Percentiles rank a stretch among this genome's conserved stretches.
Conservation (phyloP, 106 monocot genomes). For the Dioscorea alata region DNA sequence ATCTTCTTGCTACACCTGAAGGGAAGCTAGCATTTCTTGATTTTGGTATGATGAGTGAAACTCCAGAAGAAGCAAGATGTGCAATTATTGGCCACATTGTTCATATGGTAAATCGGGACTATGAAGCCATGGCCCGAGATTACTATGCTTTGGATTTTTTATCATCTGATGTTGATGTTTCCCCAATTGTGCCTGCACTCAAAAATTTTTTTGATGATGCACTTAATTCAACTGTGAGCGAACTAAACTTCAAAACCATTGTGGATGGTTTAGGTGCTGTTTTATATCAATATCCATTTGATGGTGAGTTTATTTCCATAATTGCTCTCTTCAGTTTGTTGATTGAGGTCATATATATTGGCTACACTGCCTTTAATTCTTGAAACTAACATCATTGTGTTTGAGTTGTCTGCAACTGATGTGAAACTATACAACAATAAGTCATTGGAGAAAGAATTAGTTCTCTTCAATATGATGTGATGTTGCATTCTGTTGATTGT, state of each 20-base stretch:
- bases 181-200: constrained; percentile 95
- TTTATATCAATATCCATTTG: constrained; percentile 93
- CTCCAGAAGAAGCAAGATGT: constrained; percentile 89
- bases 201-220: constrained; percentile 90
- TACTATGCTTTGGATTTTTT: constrained; percentile 97
- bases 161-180: constrained; percentile 81
- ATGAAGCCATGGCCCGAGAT: constrained; percentile 98
- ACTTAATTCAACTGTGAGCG: constrained; percentile 90
- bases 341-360: too few relatives aligned
- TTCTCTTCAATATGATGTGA: too few relatives aligned
- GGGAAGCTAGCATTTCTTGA: constrained; percentile 98
- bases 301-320: constrained; percentile 49
- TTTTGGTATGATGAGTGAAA: constrained; percentile 99
- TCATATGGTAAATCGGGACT: constrained; percentile 99
- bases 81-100: constrained; percentile 98
- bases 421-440: too few relatives aligned
- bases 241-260: constrained; percentile 96
- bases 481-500: not conserved
- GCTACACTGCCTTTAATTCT: too few relatives aligned
- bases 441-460: too few relatives aligned
- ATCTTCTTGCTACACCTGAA: constrained; percentile 91
- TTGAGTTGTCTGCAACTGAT: too few relatives aligned
- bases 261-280: constrained; percentile 93
- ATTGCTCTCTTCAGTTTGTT: not conserved
- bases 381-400: too few relatives aligned